A percentile compares a stretch with the other conserved stretches of the same genome.
phyloP scores from a whole-genome alignment of 2,329 filamentous ascomycete genomes.

The Exophiala spinifera region DNA sequence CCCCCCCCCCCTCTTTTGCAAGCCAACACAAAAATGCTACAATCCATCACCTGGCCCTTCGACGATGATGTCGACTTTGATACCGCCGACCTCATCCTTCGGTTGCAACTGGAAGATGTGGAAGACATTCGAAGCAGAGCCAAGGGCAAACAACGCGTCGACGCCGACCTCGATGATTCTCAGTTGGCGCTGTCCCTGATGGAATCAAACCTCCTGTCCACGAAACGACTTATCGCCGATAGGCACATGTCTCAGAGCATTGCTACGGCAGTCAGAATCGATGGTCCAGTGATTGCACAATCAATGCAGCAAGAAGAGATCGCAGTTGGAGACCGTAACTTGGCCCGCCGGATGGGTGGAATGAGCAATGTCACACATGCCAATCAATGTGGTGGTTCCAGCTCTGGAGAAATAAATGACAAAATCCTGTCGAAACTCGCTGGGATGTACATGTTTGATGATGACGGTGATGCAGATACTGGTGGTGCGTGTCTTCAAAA shows the following conservation, averaged over 20 bases:
- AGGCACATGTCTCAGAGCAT: conserved; percentile 30
- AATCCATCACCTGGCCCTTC: too few species aligned
- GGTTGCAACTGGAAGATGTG: conserved; percentile 27
- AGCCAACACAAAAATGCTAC: too few species aligned
- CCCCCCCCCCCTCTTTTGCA: too few species aligned
- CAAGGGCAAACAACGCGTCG: conserved; percentile 21
- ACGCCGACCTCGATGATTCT: conserved; percentile 2
- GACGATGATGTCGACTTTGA: conserved; percentile 4
- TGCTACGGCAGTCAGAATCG: conserved; percentile 24
- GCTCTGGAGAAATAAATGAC: conserved; percentile 1
- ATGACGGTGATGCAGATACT: conserved; percentile 4
- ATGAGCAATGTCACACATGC: too few species aligned
- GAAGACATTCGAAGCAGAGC: conserved; percentile 19
- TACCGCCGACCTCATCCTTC: conserved; percentile 25
- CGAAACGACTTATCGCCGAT: conserved; percentile 11
- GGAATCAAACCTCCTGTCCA: conserved; percentile 20
- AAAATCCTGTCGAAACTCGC: conserved; percentile 7
- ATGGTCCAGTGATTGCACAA: conserved; percentile 3
- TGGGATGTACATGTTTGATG: conserved; percentile 9
- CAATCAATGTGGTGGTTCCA: conserved; percentile 1
- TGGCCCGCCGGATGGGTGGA: conserved; percentile 1
- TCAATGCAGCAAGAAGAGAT: conserved; percentile 8
- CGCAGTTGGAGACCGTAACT: conserved; percentile 8
- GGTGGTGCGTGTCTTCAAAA: not conserved
- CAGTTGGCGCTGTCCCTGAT: conserved; percentile 19